These are phyloP conservation scores for Cercospora nicotianae DNA, from an alignment of 2,329 filamentous ascomycete genomes.

Conservation along the genomic window DNA sequence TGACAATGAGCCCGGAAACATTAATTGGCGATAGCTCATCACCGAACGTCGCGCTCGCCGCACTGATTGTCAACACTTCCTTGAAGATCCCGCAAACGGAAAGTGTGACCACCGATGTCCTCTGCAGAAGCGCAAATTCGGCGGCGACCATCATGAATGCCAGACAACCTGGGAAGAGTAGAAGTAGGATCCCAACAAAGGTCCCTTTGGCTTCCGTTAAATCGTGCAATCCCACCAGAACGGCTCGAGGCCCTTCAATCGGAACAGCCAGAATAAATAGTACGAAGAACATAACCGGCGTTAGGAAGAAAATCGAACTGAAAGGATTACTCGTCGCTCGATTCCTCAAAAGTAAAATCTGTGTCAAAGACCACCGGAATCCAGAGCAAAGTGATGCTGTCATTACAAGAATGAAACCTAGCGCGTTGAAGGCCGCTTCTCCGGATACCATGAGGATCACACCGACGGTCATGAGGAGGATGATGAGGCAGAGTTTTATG, in stretches of 20 bases:
- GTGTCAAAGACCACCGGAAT: conserved; percentile 97
- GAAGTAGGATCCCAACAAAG: conserved; percentile 65
- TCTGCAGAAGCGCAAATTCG: conserved; percentile 91
- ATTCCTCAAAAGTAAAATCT: conserved; percentile 90
- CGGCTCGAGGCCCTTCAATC: conserved; percentile 73
- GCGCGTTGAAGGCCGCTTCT: conserved; percentile 81
- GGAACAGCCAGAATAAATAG: conserved; percentile 78
- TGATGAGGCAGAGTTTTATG: conserved; percentile 80
- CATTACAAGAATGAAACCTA: conserved; percentile 91
- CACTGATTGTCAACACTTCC: conserved; percentile 92
- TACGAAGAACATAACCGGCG: conserved; percentile 89
- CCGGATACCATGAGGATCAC: conserved; percentile 98
- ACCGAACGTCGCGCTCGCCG: conserved; percentile 82
- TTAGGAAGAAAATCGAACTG: conserved; percentile 95
- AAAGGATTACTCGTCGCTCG: conserved; percentile 95
- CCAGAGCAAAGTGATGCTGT: conserved; percentile 91
- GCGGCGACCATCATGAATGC: conserved; percentile 96
- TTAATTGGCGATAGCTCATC: conserved; percentile 87
- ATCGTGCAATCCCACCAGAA: conserved; percentile 64
- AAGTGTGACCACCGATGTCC: conserved; percentile 91
- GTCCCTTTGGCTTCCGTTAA: conserved; percentile 69
- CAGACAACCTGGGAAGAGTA: conserved; percentile 85
- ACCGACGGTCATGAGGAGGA: conserved; percentile 85
- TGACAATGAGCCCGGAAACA: conserved; percentile 80
- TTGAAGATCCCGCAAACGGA: conserved; percentile 99